phyloP scores from a whole-genome alignment of 805 yeast species.

The Ogataea degrootiae region DNA sequence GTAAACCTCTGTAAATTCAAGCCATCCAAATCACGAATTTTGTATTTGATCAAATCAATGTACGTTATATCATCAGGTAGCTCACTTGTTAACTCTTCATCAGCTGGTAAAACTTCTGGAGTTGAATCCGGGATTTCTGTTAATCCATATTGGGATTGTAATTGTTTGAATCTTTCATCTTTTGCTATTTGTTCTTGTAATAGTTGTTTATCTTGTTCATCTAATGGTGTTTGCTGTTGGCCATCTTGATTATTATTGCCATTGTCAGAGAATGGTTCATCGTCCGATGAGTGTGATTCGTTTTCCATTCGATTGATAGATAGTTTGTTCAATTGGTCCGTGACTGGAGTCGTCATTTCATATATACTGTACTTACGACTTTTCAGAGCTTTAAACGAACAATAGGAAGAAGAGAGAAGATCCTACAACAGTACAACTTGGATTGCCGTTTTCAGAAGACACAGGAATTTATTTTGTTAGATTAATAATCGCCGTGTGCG shows the following conservation, averaged over 20 bases:
- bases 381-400: too few relatives aligned
- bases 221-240: too few relatives aligned
- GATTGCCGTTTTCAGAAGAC: too few relatives aligned
- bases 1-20: slow-evolving; percentile 53
- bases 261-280: slow-evolving; percentile 4
- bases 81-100: slow-evolving; percentile 56
- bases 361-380: too few relatives aligned
- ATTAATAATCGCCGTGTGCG: too few relatives aligned
- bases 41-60: slow-evolving; percentile 66
- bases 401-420: too few relatives aligned
- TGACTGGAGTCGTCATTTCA: neutral
- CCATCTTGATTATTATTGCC: slow-evolving; percentile 9
- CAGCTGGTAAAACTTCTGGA: slow-evolving; percentile 60
- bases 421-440: too few relatives aligned
- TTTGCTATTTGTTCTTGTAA: slow-evolving; percentile 1
- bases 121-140: slow-evolving; percentile 34
- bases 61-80: slow-evolving; percentile 53
- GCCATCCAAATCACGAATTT: slow-evolving; percentile 59
- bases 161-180: slow-evolving; percentile 12
- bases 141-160: slow-evolving; percentile 26
- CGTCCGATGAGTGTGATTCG: slow-evolving; percentile 6
- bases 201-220: slow-evolving; percentile 9
- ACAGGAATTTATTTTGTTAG: too few relatives aligned
- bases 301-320: neutral
- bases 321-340: neutral